These are phyloP conservation scores for Aspergillus fructus DNA, from an alignment of 2,329 filamentous ascomycete genomes.

Conservation along the genomic window DNA sequence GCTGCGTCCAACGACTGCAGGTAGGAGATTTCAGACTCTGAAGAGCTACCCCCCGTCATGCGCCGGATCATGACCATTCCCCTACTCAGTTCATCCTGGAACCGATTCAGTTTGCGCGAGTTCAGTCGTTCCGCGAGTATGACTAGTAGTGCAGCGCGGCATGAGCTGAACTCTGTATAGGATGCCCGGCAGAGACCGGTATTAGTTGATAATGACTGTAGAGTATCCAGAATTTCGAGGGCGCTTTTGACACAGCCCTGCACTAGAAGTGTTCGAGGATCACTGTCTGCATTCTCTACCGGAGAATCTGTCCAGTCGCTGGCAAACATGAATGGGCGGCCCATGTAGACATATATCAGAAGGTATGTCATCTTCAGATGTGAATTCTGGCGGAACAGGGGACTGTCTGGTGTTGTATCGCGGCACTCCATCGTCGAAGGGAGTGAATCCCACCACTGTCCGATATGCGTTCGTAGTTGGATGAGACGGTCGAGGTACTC, in stretches of 20 bases:
- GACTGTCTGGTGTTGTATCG: background rate
- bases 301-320: no score
- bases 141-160: background rate
- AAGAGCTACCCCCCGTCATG: background rate
- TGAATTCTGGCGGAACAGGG: background rate
- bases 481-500: background rate
- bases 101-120: background rate
- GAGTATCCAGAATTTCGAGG: background rate
- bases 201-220: background rate
- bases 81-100: background rate
- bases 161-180: conserved; percentile 1
- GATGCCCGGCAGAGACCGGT: background rate
- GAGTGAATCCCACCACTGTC: background rate
- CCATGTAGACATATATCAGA: background rate
- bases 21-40: background rate
- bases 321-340: background rate
- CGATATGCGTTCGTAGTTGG: background rate
- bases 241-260: background rate
- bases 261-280: background rate
- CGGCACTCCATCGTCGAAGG: background rate
- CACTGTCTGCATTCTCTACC: background rate
- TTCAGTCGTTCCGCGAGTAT: background rate
- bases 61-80: background rate
- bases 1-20: background rate
- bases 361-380: background rate